Base-by-base conservation (phyloP, 306 rosid genomes). In the Vigna hirtella region DNA sequence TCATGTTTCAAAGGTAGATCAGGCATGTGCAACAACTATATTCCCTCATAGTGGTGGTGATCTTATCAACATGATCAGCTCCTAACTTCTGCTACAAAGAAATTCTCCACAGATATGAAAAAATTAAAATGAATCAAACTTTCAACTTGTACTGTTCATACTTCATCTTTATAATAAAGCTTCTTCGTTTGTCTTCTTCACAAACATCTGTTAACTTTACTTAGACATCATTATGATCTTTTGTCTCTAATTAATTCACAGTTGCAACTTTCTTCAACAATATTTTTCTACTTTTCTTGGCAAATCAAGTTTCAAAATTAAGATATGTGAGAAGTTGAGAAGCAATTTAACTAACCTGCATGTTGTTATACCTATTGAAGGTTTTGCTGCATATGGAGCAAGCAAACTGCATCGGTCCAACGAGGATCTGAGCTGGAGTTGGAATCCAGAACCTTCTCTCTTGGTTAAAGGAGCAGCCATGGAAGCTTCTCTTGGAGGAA, bases 321-420 rank as follows among this genome's bases (percentile, higher is more conserved):
- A 6, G 5, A 3, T 12, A 49, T 12, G 16, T 18, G 75, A 30
- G 43, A 13, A 55, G 62, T 16, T 68, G 73, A 76, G 67, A 76
- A 57, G 0, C 12, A 48, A 56, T n/a, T 34, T 17, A 51, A 49
- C 77, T 90, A 32, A 93, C 98, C 99, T 95, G 99, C 99, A 95
- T 95, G 88, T 95, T 95, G 83, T 95, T 95, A 91, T 91, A 95
- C 88, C 99, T 88, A 91, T 89, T 93, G 95, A 95, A 95, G 84
- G 94, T 93, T 73, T 95, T 95, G 85, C 82, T 87, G 86, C 98
- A 95, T 22, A 95, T 95, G 79, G 95, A 87, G 84, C 98, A 95
- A 86, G 93, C 89, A 88, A 95, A 95, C 73, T 95, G 98, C 97
- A 95, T 95, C 26, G 98, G 97, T 3, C 98, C 98, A 70, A 95